phyloP scores from a whole-genome alignment of 768 basidiomycete species.

The Chalciporus pseudorubinellus region DNA sequence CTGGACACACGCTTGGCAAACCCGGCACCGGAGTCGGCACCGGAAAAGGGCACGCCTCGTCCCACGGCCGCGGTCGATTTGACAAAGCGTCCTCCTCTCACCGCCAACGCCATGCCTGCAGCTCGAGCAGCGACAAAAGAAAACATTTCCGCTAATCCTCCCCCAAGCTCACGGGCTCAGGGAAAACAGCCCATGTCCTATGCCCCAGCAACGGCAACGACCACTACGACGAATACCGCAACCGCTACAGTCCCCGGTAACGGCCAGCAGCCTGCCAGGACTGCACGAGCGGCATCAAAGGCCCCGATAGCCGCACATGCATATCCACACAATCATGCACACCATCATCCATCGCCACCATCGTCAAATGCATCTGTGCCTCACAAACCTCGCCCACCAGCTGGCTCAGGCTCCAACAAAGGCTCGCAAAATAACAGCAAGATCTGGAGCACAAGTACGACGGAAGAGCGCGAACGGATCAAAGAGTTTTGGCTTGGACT shows the following conservation, averaged over 20 bases:
- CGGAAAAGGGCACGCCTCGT: constrained; percentile 33
- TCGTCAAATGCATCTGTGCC: constrained; percentile 35
- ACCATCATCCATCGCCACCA: constrained; percentile 52
- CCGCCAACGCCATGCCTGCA: constrained; percentile 44
- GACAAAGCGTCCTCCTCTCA: constrained; percentile 40
- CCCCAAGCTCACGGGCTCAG: constrained; percentile 78
- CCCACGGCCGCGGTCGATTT: constrained; percentile 34
- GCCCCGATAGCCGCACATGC: constrained; percentile 52
- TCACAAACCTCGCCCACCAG: constrained; percentile 32
- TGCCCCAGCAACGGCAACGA: constrained; percentile 22
- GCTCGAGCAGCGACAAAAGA: constrained; percentile 39
- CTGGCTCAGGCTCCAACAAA: constrained; percentile 25
- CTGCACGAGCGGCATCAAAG: constrained; percentile 54
- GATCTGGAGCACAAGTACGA: constrained; percentile 93
- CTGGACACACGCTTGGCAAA: constrained; percentile 23
- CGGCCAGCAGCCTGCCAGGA: constrained; percentile 34
- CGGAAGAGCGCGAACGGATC: constrained; percentile 94
- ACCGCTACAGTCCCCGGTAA: constrained; percentile 24
- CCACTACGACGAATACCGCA: constrained; percentile 37
- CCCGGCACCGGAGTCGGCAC: constrained; percentile 32
- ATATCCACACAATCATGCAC: constrained; percentile 47
- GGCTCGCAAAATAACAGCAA: constrained; percentile 56
- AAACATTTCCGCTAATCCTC: constrained; percentile 38
- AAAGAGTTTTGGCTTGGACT: constrained; percentile 97
- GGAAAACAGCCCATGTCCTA: constrained; percentile 94